These are phyloP conservation scores for Hypoxylon lienhwacheense DNA, from an alignment of 495 filamentous ascomycete genomes.

Conservation along the genomic window DNA sequence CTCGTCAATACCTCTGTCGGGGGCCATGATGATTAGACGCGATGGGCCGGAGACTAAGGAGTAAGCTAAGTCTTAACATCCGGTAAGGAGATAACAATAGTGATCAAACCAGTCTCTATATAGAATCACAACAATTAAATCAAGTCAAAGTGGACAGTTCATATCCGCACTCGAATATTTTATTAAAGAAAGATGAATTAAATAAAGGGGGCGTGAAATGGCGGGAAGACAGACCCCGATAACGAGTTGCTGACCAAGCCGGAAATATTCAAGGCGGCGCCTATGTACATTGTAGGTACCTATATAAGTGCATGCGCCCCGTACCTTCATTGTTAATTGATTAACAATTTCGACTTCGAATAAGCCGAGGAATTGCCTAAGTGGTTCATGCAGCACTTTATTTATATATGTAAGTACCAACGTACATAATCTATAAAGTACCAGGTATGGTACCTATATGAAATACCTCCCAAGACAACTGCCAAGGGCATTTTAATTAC, in stretches of 20 bases:
- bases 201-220: conserved; percentile 10
- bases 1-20: conserved; percentile 32
- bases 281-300: conserved; percentile 10
- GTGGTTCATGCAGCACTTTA: too few relatives aligned
- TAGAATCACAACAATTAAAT: not conserved
- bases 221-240: not conserved
- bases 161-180: conserved; percentile 3
- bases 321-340: too few relatives aligned
- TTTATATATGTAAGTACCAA: too few relatives aligned
- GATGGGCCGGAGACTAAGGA: conserved; percentile 1
- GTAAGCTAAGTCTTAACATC: not conserved
- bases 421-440: too few relatives aligned
- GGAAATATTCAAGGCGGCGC: conserved; percentile 18
- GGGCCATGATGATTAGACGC: conserved; percentile 22
- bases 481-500: too few relatives aligned
- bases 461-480: too few relatives aligned
- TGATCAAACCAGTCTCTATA: not conserved
- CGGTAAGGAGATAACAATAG: not conserved
- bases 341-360: too few relatives aligned
- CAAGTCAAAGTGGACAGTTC: conserved; percentile 2
- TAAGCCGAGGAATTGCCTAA: too few relatives aligned
- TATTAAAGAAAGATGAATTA: conserved; percentile 12
- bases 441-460: too few relatives aligned
- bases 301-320: conserved; percentile 2
- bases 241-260: conserved; percentile 25